Evolutionary conservation across 2,329 filamentous ascomycete genomes (phyloP).

Genomic region (Triangularia setosa): DNA sequence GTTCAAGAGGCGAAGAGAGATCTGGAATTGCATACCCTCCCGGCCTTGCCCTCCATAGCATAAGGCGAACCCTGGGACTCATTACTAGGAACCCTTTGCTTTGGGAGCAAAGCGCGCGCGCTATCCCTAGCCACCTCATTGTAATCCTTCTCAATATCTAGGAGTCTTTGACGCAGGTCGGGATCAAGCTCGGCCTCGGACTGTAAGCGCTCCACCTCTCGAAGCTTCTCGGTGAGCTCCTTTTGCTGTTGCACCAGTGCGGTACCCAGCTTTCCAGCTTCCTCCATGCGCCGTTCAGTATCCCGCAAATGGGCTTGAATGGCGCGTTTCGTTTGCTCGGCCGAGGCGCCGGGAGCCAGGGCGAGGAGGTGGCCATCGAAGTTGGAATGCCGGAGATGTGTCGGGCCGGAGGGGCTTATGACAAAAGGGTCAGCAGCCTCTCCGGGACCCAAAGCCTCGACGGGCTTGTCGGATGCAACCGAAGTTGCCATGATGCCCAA

Average conservation of each 20-base stretch:
- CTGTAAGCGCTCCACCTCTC: constrained; percentile 77
- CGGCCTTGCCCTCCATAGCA: constrained; percentile 48
- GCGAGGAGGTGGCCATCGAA: constrained; percentile 80
- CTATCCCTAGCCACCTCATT: constrained; percentile 90
- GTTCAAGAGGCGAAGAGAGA: background rate
- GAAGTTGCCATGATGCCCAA: constrained; percentile 24
- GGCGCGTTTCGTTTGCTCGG: constrained; percentile 80
- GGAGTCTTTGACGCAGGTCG: constrained; percentile 76
- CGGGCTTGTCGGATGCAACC: constrained; percentile 25
- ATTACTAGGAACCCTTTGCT: constrained; percentile 72
- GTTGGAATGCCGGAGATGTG: constrained; percentile 69
- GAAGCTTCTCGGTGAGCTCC: constrained; percentile 74
- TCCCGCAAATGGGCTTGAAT: constrained; percentile 89
- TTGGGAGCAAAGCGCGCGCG: constrained; percentile 80
- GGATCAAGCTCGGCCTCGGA: constrained; percentile 74
- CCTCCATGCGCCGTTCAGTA: constrained; percentile 85
- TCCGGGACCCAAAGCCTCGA: constrained; percentile 18
- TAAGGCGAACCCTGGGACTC: constrained; percentile 55
- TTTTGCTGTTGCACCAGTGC: constrained; percentile 83
- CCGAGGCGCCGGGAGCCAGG: constrained; percentile 71
- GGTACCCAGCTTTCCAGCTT: constrained; percentile 84
- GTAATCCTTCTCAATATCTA: constrained; percentile 89
- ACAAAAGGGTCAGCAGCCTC: constrained; percentile 54
- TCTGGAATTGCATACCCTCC: constrained; percentile 44
- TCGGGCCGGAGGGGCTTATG: constrained; percentile 40